phyloP scores from a whole-genome alignment of 2,329 filamentous ascomycete genomes.

The Phaeosphaeriaceae sp. region DNA sequence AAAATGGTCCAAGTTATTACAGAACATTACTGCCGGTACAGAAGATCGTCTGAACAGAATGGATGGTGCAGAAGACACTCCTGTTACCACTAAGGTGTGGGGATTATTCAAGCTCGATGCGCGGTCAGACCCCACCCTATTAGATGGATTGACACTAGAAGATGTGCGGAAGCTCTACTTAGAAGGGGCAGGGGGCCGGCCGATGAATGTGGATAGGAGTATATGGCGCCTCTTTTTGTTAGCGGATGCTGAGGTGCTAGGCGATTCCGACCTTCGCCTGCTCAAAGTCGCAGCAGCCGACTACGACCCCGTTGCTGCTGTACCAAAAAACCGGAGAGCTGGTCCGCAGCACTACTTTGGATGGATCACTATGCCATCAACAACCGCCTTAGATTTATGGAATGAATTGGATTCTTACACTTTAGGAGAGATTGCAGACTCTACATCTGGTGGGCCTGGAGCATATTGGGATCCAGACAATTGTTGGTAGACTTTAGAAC shows the following conservation, averaged over 20 bases:
- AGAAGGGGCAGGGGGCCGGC: constrained; percentile 4
- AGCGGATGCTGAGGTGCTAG: constrained; percentile 6
- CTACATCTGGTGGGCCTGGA: constrained; percentile 7
- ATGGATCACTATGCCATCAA: constrained; percentile 3
- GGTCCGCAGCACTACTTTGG: constrained; percentile 11
- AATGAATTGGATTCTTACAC: constrained; percentile 1
- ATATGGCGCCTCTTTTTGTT: constrained; percentile 9
- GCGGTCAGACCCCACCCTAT: constrained; percentile 8
- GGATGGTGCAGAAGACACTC: background rate
- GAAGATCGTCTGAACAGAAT: background rate
- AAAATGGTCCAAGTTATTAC: constrained; percentile 1
- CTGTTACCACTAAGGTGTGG: constrained; percentile 1
- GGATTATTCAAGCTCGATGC: constrained; percentile 7
- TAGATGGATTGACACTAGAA: constrained; percentile 3
- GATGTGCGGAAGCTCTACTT: constrained; percentile 5
- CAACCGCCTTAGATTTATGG: constrained; percentile 1
- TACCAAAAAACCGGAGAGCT: constrained; percentile 1
- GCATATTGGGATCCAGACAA: constrained; percentile 3
- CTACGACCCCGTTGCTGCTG: constrained; percentile 6
- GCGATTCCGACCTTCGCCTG: background rate
- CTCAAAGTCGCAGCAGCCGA: constrained; percentile 10
- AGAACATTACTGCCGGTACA: constrained; percentile 1
- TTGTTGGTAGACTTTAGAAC: no score
- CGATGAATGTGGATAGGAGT: constrained; percentile 3
- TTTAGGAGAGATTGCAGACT: constrained; percentile 1